These are phyloP conservation scores for Rhizomucor pusillus DNA, from an alignment of 371 early-diverging fungal species.

Conservation along the genomic window DNA sequence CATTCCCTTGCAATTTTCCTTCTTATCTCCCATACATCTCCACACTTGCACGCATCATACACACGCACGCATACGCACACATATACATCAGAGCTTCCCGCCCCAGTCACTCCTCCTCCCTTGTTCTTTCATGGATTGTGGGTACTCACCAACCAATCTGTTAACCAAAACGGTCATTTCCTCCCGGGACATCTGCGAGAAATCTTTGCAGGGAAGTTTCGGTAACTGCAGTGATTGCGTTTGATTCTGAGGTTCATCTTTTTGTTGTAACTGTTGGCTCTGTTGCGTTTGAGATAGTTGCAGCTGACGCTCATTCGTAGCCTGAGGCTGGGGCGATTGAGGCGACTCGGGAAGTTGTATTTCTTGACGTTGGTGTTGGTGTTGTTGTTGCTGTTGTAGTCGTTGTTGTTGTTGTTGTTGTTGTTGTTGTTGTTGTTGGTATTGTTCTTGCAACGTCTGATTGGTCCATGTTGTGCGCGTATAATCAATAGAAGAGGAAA, in stretches of 20 bases:
- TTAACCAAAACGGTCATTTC: conserved; percentile 29
- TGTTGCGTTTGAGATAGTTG: background rate
- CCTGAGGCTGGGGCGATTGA: too few species aligned
- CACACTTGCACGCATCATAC: too few species aligned
- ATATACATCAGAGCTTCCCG: too few species aligned
- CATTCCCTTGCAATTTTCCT: too few species aligned
- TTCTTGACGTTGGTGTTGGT: background rate
- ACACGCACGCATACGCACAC: too few species aligned
- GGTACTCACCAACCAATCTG: conserved; percentile 26
- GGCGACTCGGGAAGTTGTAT: too few species aligned
- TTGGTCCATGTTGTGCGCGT: too few species aligned
- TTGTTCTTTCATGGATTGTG: background rate
- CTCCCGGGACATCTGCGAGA: conserved; percentile 19
- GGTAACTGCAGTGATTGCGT: conserved; percentile 6
- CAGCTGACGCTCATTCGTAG: too few species aligned
- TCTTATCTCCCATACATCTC: too few species aligned
- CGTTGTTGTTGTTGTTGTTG: background rate
- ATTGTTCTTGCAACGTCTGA: conserved; percentile 5
- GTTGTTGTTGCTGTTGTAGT: background rate
- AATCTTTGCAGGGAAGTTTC: conserved; percentile 19
- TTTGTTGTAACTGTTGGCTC: background rate
- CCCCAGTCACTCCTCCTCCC: too few species aligned
- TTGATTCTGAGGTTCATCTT: background rate
- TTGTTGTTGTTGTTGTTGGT: conserved; percentile 8
- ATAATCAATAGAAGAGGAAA: too few species aligned